A percentile compares a stretch with the other conserved stretches of the same genome.
phyloP scores from a whole-genome alignment of 148 eudicot species.

The Rheum nobile region DNA sequence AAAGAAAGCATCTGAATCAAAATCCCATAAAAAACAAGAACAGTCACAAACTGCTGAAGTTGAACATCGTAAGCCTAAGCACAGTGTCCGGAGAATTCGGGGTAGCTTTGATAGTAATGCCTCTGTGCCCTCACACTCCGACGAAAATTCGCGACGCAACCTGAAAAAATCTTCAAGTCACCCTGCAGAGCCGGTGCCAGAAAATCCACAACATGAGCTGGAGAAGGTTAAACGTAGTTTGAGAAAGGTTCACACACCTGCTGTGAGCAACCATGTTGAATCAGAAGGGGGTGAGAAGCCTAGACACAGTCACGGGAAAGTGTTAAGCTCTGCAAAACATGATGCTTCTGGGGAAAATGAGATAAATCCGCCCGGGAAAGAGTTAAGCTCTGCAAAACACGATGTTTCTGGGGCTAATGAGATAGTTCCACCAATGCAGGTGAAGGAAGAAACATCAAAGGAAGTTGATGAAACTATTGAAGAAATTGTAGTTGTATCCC shows the following conservation, averaged over 20 bases:
- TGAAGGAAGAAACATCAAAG: conserved; percentile 18
- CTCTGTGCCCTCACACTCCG: conserved; percentile 26
- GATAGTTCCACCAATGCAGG: conserved; percentile 14
- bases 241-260: conserved; percentile 44
- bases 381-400: conserved; percentile 11
- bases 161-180: conserved; percentile 29
- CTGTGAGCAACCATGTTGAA: conserved; percentile 17
- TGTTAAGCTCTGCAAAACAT: conserved; percentile 12
- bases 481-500: conserved; percentile 8
- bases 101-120: conserved; percentile 17
- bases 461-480: conserved; percentile 14
- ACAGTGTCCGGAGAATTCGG: conserved; percentile 30
- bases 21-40: conserved; percentile 29
- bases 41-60: conserved; percentile 24
- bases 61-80: conserved; percentile 34
- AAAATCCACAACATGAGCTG: conserved; percentile 38
- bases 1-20: conserved; percentile 25
- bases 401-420: conserved; percentile 14
- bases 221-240: conserved; percentile 50
- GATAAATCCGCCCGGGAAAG: conserved; percentile 15
- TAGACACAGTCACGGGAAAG: conserved; percentile 15
- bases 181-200: conserved; percentile 29
- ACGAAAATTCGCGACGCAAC: conserved; percentile 42
- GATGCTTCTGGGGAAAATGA: conserved; percentile 14
- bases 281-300: conserved; percentile 18